phyloP scores from a whole-genome alignment of 805 yeast genomes.

The Metschnikowia drakensbergensis region DNA sequence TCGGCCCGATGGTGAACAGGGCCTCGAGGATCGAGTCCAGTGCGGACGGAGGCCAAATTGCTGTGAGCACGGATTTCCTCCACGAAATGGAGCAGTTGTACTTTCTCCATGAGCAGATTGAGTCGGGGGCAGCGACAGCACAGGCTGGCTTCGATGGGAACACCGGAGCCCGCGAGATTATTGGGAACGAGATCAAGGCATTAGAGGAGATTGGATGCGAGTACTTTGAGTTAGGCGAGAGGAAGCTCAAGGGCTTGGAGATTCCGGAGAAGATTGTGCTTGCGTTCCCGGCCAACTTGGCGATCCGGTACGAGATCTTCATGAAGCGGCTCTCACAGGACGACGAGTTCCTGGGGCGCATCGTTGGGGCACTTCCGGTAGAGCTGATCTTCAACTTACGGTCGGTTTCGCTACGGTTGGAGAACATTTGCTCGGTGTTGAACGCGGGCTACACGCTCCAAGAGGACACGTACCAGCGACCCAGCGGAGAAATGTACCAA shows the following conservation, averaged over 20 bases:
- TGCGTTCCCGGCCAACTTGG: constrained; percentile 64
- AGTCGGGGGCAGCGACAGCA: constrained; percentile 23
- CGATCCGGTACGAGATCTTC: constrained; percentile 51
- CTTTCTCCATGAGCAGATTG: constrained; percentile 42
- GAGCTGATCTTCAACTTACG: constrained; percentile 52
- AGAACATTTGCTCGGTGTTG: constrained; percentile 50
- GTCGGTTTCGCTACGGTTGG: constrained; percentile 53
- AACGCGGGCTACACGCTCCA: constrained; percentile 38
- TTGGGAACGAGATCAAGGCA: constrained; percentile 62
- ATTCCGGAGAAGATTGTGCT: constrained; percentile 84
- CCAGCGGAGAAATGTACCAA: constrained; percentile 24
- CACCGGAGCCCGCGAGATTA: constrained; percentile 46
- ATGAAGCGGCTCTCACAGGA: constrained; percentile 24
- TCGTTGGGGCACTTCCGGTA: constrained; percentile 38
- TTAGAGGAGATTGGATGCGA: constrained; percentile 68
- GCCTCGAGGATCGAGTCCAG: constrained; percentile 90
- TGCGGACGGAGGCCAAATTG: constrained; percentile 98
- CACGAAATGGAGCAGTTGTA: constrained; percentile 62
- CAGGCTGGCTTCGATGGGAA: constrained; percentile 45
- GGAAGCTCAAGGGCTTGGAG: constrained; percentile 89
- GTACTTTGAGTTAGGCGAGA: constrained; percentile 72
- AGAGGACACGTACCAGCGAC: constrained; percentile 25
- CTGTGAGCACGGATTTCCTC: constrained; percentile 78
- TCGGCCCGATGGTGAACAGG: constrained; percentile 97
- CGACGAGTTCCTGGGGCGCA: constrained; percentile 21